Base-by-base conservation (phyloP, 163 green algal genomes). In the Scenedesmus sp. region DNA sequence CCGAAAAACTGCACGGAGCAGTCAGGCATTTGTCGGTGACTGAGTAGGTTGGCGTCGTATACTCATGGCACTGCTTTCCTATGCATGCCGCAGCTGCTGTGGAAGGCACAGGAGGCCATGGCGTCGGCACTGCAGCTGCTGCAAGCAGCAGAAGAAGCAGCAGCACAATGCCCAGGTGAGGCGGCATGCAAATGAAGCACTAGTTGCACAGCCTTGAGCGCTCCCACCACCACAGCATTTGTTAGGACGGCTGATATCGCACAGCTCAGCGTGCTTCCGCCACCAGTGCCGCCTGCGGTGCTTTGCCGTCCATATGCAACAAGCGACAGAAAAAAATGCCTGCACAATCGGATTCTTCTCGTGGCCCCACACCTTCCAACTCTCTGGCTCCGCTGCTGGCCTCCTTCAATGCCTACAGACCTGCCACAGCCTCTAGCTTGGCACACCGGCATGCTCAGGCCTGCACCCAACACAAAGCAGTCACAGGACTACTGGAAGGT, bases 21-120 rank as follows among this genome's bases (percentile, higher is more conserved):
- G 73, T 54, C 13, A n/a, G 20, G 67, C 12, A 79, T n/a, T n/a
- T 12, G 18, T 15, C 18, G 2, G 73, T 52, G 6, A 52, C 6
- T 13, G 73, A 12, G 20, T 3, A 20, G 54, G 8, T 52, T 3
- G 74, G 7, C 3, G 46, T 79, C 13, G 18, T 52, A 13, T 59
- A 5, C 3, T 57, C 8, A 59, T 88, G 84, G 13, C 16, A 16
- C n/a, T 79, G 57, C 26, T 74, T 10, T 26, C 34, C 46, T 70
- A 54, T 66, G 4, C 18, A 20, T 55, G 87, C 87, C 83, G 77
- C 92, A 96, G 94, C 57, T 95, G 82, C 91, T 97, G 76, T 97
- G 96, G 96, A 77, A 90, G 13, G 96, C 94, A 13, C 23, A 94
- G 34, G 93, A 94, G 56, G 96, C 95, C 1, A 93, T 97, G 74